Evolutionary conservation across 2,329 filamentous ascomycete species (phyloP).

Genomic region (Tolypocladium ophioglossoides): DNA sequence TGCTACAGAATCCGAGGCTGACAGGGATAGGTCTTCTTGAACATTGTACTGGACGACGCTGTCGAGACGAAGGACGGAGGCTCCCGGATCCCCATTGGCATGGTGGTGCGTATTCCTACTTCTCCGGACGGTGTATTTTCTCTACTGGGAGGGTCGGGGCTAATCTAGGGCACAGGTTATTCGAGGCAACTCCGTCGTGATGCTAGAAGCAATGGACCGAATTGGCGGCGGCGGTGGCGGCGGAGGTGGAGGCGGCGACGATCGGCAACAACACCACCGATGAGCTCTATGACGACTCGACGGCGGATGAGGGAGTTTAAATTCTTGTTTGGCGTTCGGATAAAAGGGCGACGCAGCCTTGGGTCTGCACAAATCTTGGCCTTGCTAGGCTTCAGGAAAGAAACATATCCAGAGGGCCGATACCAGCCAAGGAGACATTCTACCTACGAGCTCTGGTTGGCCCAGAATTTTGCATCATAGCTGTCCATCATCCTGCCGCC

Average conservation of each 20-base stretch:
- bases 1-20: not conserved
- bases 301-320: slow-evolving; percentile 6
- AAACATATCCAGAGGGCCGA: not conserved
- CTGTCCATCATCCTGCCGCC: slow-evolving; percentile 36
- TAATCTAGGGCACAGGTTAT: slow-evolving; percentile 54
- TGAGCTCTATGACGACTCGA: slow-evolving; percentile 6
- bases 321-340: slow-evolving; percentile 23
- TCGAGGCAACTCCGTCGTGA: slow-evolving; percentile 94
- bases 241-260: slow-evolving; percentile 30
- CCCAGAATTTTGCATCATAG: slow-evolving; percentile 34
- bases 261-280: slow-evolving; percentile 30
- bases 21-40: slow-evolving; percentile 72
- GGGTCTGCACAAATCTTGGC: not conserved
- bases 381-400: not conserved
- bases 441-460: slow-evolving; percentile 12
- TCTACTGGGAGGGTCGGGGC: not conserved
- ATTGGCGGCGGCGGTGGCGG: slow-evolving; percentile 32
- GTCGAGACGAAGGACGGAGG: slow-evolving; percentile 89
- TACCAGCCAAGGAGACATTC: slow-evolving; percentile 1
- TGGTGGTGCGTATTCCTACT: slow-evolving; percentile 57
- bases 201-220: slow-evolving; percentile 76
- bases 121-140: not conserved
- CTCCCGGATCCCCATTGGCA: slow-evolving; percentile 82
- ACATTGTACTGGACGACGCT: slow-evolving; percentile 94
- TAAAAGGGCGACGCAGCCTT: slow-evolving; percentile 10